Conservation (phyloP, 192 early-diverging fungal species). For the Chytriomyces sp. region DNA sequence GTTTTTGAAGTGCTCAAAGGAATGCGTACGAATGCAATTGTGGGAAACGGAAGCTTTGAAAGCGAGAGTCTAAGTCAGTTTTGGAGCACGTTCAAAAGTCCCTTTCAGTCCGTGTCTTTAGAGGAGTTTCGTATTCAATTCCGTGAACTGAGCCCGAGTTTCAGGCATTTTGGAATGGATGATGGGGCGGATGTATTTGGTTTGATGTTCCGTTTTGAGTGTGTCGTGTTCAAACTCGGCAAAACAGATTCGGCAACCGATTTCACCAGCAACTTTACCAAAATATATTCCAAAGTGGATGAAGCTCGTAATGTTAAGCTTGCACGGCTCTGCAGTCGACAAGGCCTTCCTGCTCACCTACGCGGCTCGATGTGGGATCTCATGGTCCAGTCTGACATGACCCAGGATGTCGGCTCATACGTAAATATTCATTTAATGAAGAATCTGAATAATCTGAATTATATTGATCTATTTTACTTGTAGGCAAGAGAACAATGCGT, state of each 20-base stretch:
- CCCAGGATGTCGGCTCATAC: constrained; percentile 21
- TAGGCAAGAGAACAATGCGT: constrained; percentile 40
- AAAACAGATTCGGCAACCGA: background rate
- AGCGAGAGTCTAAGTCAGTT: constrained; percentile 20
- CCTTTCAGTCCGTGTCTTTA: constrained; percentile 10
- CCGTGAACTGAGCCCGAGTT: constrained; percentile 28
- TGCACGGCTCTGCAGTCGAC: constrained; percentile 38
- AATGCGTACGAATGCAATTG: background rate
- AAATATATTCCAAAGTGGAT: background rate
- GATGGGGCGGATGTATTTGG: constrained; percentile 12
- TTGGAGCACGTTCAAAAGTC: constrained; percentile 27
- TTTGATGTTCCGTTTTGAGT: background rate
- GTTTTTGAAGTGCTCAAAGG: constrained; percentile 33
- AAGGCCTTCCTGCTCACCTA: constrained; percentile 44
- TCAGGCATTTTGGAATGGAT: constrained; percentile 34
- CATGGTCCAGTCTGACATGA: constrained; percentile 47
- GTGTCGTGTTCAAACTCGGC: background rate
- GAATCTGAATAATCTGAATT: constrained; percentile 12
- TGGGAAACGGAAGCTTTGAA: background rate
- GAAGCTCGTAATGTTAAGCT: background rate
- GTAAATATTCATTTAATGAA: constrained; percentile 22
- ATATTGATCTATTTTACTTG: background rate
- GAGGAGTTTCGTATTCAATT: constrained; percentile 37
- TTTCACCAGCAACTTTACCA: background rate
- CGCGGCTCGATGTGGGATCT: constrained; percentile 50